Evolutionary conservation across 495 filamentous ascomycete species (phyloP), one percentile per base, ranked within the genome.

Genomic region (Penicillium tannophilum): DNA sequence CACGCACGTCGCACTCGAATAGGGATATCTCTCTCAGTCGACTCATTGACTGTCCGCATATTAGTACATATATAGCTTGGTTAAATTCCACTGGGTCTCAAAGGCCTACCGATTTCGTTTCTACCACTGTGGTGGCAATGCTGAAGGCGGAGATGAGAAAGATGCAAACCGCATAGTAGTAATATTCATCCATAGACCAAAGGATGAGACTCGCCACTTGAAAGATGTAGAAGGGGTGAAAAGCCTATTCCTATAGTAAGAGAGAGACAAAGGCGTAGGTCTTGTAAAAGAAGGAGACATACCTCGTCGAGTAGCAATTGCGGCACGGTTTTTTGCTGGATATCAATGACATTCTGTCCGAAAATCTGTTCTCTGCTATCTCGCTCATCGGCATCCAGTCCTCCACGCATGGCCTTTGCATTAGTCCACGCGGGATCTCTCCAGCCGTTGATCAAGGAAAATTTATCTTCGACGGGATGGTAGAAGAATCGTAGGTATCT

Each of bases 191-290:
- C 30, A 96, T 60, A 16, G 93, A 96, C 95, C 95, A 99, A 5
- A 99, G 86, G 47, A 94, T 71, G 55, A 99, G 77, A 77, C 95
- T 98, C 33, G 91, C 93, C 65, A 99, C 86, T 70, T 99, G 95
- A 73, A 99, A 99, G 36, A 97, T 87, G 67, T 98, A 99, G 75
- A 99, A 98, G 3, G 95, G 95, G 67, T 98, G 94, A 69, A 99
- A 91, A 4, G 89, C 91, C 88, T 94, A 19, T 26, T 7, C 20
- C 53, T 35, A 31, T 35, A 31, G 57, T 73, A 8, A 76, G 68
- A 47, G 51, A 30, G 6, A 31, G 23, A 19, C n/a, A 30, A 28
- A 14, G 17, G 33, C 11, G 20, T 8, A 30, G 17, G 16, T 16
- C 12, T 23, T 20, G 26, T 17, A 7, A 14, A n/a, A 20, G 28